Conservation (phyloP, 2,329 filamentous ascomycete species). For the Cryoendolithus antarcticus region DNA sequence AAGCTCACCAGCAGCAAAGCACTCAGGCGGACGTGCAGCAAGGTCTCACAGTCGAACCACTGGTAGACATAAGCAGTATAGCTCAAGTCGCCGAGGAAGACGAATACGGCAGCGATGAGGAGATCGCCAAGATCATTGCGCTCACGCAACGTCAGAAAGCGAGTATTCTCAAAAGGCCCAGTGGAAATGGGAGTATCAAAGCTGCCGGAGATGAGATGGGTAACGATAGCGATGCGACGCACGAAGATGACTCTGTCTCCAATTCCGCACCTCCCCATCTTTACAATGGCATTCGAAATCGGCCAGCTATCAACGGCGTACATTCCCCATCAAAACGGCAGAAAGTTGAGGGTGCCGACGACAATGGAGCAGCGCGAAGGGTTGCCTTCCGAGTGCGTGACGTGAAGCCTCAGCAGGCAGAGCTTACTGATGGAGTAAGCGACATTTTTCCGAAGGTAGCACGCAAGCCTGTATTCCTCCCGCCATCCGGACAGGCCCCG, state of each 20-base stretch:
- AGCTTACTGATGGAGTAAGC: too few species aligned
- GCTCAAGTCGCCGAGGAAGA: slow-evolving; percentile 33
- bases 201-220: slow-evolving; percentile 8
- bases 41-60: slow-evolving; percentile 22
- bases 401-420: too few species aligned
- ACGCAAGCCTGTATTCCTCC: neutral
- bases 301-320: neutral
- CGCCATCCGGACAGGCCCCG: slow-evolving; percentile 8
- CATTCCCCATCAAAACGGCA: too few species aligned
- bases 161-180: slow-evolving; percentile 10
- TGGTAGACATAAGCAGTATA: slow-evolving; percentile 54
- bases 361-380: too few species aligned
- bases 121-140: slow-evolving; percentile 22
- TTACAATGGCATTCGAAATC: slow-evolving; percentile 1
- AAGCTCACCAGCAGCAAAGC: slow-evolving; percentile 5
- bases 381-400: too few species aligned
- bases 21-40: slow-evolving; percentile 9
- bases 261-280: slow-evolving; percentile 5
- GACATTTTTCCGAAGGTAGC: too few species aligned
- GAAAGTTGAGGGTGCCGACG: too few species aligned
- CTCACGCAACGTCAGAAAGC: slow-evolving; percentile 20
- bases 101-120: slow-evolving; percentile 32
- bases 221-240: slow-evolving; percentile 12
- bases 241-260: slow-evolving; percentile 6
- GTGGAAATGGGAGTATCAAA: slow-evolving; percentile 12